phyloP scores from a whole-genome alignment of 331 rosid species.

The Rhamnella rubrinervis region DNA sequence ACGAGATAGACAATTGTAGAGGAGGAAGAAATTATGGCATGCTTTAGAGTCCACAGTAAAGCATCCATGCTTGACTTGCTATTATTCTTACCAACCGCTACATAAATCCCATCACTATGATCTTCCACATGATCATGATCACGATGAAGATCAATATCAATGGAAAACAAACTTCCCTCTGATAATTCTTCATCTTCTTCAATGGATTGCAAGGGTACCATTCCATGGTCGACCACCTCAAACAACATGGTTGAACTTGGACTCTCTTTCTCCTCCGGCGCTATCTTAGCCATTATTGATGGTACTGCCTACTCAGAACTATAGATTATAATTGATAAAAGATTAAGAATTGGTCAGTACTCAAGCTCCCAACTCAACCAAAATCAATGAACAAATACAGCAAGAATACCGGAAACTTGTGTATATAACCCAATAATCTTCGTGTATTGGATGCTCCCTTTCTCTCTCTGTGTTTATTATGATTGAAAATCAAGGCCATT shows the following conservation, averaged over 20 bases:
- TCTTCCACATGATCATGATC: background rate
- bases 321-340: no score
- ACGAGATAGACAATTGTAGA: constrained; percentile 15
- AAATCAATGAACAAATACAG: no score
- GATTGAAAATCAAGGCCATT: no score
- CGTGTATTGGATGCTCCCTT: no score
- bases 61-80: constrained; percentile 37
- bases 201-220: constrained; percentile 20
- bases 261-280: no score
- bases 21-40: constrained; percentile 14
- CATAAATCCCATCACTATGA: constrained; percentile 13
- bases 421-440: no score
- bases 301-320: no score
- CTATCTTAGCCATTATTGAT: no score
- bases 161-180: constrained; percentile 49
- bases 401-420: no score
- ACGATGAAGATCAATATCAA: constrained; percentile 23
- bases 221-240: background rate
- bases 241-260: background rate
- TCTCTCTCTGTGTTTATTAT: no score
- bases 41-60: constrained; percentile 28
- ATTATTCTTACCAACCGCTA: constrained; percentile 23
- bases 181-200: constrained; percentile 28
- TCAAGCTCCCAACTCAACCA: no score
- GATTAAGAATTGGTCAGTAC: no score